Conservation (phyloP, 164 flowering plant species). For the Vitis amurensis region DNA sequence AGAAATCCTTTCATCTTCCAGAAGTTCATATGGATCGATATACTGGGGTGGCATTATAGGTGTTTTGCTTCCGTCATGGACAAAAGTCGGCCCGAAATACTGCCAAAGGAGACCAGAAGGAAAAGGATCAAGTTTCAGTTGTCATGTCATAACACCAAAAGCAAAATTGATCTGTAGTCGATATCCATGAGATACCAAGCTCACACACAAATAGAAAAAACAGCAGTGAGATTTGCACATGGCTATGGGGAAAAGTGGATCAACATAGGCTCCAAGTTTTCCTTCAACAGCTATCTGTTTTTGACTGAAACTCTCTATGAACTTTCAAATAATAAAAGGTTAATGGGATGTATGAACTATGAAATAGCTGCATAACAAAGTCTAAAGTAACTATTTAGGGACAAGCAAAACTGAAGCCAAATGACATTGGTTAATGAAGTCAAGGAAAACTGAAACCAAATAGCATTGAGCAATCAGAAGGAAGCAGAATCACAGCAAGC, state of each 20-base stretch:
- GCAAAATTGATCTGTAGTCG: not conserved
- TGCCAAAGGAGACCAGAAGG: constrained; percentile 26
- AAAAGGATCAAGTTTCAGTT: not conserved
- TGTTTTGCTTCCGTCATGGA: constrained; percentile 60
- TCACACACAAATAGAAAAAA: not conserved
- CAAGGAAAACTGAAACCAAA: not conserved
- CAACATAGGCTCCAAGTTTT: too few species aligned
- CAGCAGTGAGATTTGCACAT: not conserved
- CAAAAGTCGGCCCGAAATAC: constrained; percentile 77
- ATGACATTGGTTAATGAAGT: too few species aligned
- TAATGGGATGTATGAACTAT: too few species aligned
- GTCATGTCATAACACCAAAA: not conserved
- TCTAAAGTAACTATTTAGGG: too few species aligned
- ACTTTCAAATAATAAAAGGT: too few species aligned
- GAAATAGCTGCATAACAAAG: too few species aligned
- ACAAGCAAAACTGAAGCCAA: too few species aligned
- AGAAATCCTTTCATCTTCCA: constrained; percentile 79
- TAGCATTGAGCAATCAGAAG: not conserved
- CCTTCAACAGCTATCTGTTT: too few species aligned
- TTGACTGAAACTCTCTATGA: too few species aligned
- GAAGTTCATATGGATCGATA: constrained; percentile 76
- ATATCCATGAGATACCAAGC: not conserved
- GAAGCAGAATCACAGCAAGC: too few species aligned
- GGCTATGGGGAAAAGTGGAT: too few species aligned
- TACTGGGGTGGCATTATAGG: constrained; percentile 54